Percentiles rank a stretch among this genome's conserved stretches.
Evolutionary conservation across 768 basidiomycete species (phyloP).

Genomic region (Auricularia sp.): DNA sequence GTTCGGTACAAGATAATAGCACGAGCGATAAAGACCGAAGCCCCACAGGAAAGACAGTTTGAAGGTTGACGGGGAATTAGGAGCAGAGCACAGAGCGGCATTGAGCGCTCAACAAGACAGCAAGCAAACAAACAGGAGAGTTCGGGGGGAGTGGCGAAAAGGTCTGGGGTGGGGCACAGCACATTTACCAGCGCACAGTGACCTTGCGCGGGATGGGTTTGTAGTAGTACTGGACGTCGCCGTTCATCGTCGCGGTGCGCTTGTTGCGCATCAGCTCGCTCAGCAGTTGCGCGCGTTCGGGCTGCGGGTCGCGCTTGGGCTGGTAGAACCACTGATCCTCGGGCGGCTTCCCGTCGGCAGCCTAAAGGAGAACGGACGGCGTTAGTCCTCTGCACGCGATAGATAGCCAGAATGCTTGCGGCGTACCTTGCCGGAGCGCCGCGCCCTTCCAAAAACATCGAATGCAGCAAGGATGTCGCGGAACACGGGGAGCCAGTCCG

Average conservation of each 20-base stretch:
- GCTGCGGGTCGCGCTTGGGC: conserved; percentile 58
- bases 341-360: conserved; percentile 37
- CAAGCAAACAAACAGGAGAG: too few species aligned
- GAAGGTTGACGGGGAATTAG: too few species aligned
- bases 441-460: conserved; percentile 65
- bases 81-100: too few species aligned
- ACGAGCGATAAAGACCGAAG: too few species aligned
- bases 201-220: conserved; percentile 34
- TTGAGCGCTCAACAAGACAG: too few species aligned
- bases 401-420: background rate
- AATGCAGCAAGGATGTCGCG: conserved; percentile 39
- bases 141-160: too few species aligned
- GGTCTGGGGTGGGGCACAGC: background rate
- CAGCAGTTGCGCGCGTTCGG: conserved; percentile 57
- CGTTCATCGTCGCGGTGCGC: conserved; percentile 68
- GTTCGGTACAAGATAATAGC: too few species aligned
- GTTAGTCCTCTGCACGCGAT: background rate
- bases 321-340: conserved; percentile 71
- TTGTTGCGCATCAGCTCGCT: conserved; percentile 70
- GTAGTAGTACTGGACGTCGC: conserved; percentile 72
- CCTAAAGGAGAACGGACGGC: conserved; percentile 21
- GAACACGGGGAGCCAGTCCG: conserved; percentile 42
- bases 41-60: too few species aligned
- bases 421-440: conserved; percentile 50
- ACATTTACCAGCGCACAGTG: background rate